These are phyloP conservation scores for Catharanthus roseus DNA, from an alignment of 257 asterid species.

Conservation along the genomic window DNA sequence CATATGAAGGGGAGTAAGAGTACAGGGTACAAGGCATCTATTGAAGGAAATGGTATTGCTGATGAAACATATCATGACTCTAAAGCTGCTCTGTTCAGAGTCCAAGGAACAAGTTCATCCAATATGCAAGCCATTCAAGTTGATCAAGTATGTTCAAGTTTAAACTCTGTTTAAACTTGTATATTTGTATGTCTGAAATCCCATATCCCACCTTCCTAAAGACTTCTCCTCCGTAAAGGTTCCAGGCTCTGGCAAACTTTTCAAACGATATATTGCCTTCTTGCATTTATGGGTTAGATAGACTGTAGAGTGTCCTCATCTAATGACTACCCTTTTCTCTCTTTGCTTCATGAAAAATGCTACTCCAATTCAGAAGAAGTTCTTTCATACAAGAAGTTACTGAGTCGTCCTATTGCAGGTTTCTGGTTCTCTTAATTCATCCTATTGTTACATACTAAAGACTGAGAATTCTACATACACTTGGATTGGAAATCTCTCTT, in stretches of 20 bases:
- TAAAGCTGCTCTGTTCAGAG: conserved; percentile 62
- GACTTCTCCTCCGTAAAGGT: not conserved
- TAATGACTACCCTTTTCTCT: not conserved
- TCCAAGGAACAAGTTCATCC: conserved; percentile 68
- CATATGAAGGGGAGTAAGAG: conserved; percentile 63
- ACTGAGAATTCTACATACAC: conserved; percentile 45
- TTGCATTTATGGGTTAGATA: not conserved
- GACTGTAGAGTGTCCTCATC: not conserved
- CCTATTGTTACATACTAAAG: conserved; percentile 69
- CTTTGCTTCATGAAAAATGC: not conserved
- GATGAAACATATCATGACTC: conserved; percentile 61
- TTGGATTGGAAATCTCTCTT: conserved; percentile 70
- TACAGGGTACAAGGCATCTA: conserved; percentile 47
- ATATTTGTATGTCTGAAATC: not conserved
- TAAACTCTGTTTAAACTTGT: not conserved
- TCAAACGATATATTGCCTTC: not conserved
- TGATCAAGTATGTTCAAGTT: conserved; percentile 52
- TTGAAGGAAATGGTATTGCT: conserved; percentile 46
- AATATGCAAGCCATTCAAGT: conserved; percentile 92
- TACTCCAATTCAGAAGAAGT: conserved; percentile 1
- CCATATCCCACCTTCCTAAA: not conserved
- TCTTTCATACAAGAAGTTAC: not conserved
- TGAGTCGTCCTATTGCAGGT: conserved; percentile 38
- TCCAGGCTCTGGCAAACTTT: not conserved
- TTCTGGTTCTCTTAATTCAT: conserved; percentile 64